A percentile compares a stretch with the other conserved stretches of the same genome.
Evolutionary conservation across 1,284 basidiomycete genomes (phyloP).

Genomic region (Testicularia cyperi): DNA sequence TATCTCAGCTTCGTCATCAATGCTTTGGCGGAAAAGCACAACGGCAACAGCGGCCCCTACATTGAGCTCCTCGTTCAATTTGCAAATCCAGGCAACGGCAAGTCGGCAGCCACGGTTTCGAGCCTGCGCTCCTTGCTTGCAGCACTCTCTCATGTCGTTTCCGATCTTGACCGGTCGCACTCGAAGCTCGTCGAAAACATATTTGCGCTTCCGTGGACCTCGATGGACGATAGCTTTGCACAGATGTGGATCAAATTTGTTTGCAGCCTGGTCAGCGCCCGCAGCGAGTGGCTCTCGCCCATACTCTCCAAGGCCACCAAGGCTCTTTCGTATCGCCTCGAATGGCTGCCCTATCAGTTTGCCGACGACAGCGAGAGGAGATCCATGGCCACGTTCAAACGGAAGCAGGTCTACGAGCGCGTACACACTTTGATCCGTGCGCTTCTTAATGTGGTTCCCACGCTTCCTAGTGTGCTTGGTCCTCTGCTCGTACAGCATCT

Average conservation of each 20-base stretch:
- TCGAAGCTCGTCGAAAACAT: slow-evolving; percentile 83
- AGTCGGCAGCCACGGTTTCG: slow-evolving; percentile 30
- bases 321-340: slow-evolving; percentile 66
- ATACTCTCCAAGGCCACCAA: slow-evolving; percentile 79
- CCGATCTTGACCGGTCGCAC: slow-evolving; percentile 75
- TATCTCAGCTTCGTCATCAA: slow-evolving; percentile 80
- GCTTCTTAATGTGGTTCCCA: slow-evolving; percentile 77
- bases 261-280: slow-evolving; percentile 87
- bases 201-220: slow-evolving; percentile 85
- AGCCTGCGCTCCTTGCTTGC: slow-evolving; percentile 61
- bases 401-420: slow-evolving; percentile 80
- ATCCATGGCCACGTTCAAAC: slow-evolving; percentile 50
- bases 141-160: slow-evolving; percentile 65
- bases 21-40: slow-evolving; percentile 73
- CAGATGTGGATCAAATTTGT: slow-evolving; percentile 69
- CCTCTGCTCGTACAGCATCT: slow-evolving; percentile 81
- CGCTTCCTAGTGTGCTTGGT: slow-evolving; percentile 65
- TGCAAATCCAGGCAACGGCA: slow-evolving; percentile 27
- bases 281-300: slow-evolving; percentile 84
- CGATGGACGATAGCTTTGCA: slow-evolving; percentile 70
- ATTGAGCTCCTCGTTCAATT: slow-evolving; percentile 66
- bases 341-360: slow-evolving; percentile 36
- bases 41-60: slow-evolving; percentile 61
- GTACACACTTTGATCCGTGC: slow-evolving; percentile 82
- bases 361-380: slow-evolving; percentile 22